Conservation (phyloP, 1,284 basidiomycete genomes). For the Wallemia ichthyophaga region DNA sequence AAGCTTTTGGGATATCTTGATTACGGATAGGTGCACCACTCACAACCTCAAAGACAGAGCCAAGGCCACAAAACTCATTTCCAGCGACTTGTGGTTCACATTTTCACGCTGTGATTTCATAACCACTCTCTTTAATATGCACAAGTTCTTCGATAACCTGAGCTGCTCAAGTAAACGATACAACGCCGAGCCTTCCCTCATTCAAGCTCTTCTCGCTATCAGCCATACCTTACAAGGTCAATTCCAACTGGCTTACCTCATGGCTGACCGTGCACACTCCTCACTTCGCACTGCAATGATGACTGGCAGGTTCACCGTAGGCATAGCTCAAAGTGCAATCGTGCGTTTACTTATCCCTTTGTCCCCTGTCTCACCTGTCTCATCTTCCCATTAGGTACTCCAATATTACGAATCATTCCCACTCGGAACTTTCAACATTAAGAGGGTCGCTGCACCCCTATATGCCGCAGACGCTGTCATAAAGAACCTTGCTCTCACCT, state of each 20-base stretch:
- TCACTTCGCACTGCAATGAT: neutral
- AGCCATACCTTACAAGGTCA: neutral
- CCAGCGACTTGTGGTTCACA: neutral
- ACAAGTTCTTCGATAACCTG: neutral
- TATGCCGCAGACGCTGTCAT: neutral
- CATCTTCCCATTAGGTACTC: too few species aligned
- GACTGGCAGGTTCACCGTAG: neutral
- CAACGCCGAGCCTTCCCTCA: neutral
- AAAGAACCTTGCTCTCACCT: neutral
- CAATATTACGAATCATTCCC: slow-evolving; percentile 1
- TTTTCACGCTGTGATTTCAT: neutral
- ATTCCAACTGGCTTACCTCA: neutral
- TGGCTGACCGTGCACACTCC: neutral
- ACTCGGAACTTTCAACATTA: neutral
- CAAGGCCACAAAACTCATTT: neutral
- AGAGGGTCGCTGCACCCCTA: neutral
- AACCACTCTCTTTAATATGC: neutral
- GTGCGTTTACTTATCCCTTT: too few species aligned
- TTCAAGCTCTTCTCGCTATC: neutral
- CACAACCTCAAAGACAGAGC: neutral
- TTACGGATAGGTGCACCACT: neutral
- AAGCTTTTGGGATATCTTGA: neutral
- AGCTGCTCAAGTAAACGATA: neutral
- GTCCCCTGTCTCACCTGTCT: too few species aligned
- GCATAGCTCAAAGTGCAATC: neutral